phyloP scores from a whole-genome alignment of 148 eudicot genomes.

The Tetragonia tetragonoides region DNA sequence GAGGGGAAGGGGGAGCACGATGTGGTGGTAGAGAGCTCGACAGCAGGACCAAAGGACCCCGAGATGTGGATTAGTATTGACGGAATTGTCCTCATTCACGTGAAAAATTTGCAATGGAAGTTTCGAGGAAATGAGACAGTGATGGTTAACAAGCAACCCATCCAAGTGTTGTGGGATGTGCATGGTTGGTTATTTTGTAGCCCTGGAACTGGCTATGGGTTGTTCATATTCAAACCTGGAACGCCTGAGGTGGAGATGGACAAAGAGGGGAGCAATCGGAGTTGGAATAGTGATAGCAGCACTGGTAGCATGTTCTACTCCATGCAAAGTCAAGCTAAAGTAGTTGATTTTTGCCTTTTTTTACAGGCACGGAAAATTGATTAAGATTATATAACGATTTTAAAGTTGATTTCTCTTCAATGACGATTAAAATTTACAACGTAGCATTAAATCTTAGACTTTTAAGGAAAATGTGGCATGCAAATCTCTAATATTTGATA shows the following conservation, averaged over 20 bases:
- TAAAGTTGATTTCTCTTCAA: too few species aligned
- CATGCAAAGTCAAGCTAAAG: conserved; percentile 39
- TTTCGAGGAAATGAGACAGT: conserved; percentile 83
- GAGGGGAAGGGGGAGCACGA: conserved; percentile 41
- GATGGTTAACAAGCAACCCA: conserved; percentile 53
- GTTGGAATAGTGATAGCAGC: conserved; percentile 43
- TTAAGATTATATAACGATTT: conserved; percentile 24
- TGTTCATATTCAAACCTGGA: conserved; percentile 76
- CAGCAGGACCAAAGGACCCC: conserved; percentile 45
- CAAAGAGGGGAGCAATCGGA: conserved; percentile 34
- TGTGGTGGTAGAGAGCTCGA: conserved; percentile 54
- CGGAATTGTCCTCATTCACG: conserved; percentile 56
- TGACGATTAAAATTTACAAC: too few species aligned
- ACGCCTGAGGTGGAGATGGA: conserved; percentile 37
- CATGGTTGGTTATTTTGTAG: conserved; percentile 65
- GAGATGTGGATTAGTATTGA: conserved; percentile 82
- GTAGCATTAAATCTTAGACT: too few species aligned
- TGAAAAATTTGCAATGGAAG: conserved; percentile 82
- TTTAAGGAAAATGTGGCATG: too few species aligned
- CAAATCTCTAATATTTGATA: too few species aligned
- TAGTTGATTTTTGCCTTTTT: conserved; percentile 60
- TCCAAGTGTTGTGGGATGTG: conserved; percentile 89
- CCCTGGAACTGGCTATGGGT: conserved; percentile 59
- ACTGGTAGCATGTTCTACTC: conserved; percentile 49
- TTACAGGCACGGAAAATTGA: conserved; percentile 86